phyloP scores from a whole-genome alignment of 768 basidiomycete species.

The Boletus vermiculosoides region DNA sequence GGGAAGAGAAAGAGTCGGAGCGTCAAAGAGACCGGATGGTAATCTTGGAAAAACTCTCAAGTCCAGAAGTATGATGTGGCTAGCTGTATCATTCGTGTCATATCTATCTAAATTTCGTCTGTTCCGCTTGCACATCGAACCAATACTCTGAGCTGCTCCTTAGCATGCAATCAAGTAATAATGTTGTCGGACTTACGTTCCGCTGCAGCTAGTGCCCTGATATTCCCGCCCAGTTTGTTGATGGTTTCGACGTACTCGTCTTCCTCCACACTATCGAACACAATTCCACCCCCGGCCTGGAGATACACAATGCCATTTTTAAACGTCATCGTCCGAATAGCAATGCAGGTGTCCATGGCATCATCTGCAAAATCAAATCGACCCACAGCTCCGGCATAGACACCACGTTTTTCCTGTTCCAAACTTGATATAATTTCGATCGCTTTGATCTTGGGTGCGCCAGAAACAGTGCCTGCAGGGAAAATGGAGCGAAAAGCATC shows the following conservation, averaged over 20 bases:
- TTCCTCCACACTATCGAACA: slow-evolving; percentile 94
- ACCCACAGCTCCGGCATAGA: slow-evolving; percentile 98
- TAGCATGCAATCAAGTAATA: slow-evolving; percentile 12
- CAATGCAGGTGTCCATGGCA: slow-evolving; percentile 98
- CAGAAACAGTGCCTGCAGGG: slow-evolving; percentile 97
- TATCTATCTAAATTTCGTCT: slow-evolving; percentile 30
- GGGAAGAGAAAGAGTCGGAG: slow-evolving; percentile 26
- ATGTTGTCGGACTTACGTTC: slow-evolving; percentile 63
- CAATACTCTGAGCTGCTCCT: slow-evolving; percentile 55
- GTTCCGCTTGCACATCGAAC: slow-evolving; percentile 59
- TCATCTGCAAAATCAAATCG: slow-evolving; percentile 94
- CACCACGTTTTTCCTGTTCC: slow-evolving; percentile 86
- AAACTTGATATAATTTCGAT: slow-evolving; percentile 87
- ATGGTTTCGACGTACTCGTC: slow-evolving; percentile 97
- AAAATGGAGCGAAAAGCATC: slow-evolving; percentile 99
- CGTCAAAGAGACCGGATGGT: slow-evolving; percentile 26
- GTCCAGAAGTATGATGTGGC: slow-evolving; percentile 14
- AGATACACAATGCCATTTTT: slow-evolving; percentile 89
- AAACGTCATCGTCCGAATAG: slow-evolving; percentile 97
- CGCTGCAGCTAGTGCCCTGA: slow-evolving; percentile 79
- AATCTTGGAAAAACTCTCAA: slow-evolving; percentile 27
- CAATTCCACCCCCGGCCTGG: slow-evolving; percentile 97
- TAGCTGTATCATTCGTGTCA: slow-evolving; percentile 5
- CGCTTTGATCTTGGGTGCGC: slow-evolving; percentile 98
- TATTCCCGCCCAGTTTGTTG: slow-evolving; percentile 89